Evolutionary conservation across 2,329 filamentous ascomycete species (phyloP), one percentile per base, ranked within the genome.

Genomic region (Colletotrichum australisinense): DNA sequence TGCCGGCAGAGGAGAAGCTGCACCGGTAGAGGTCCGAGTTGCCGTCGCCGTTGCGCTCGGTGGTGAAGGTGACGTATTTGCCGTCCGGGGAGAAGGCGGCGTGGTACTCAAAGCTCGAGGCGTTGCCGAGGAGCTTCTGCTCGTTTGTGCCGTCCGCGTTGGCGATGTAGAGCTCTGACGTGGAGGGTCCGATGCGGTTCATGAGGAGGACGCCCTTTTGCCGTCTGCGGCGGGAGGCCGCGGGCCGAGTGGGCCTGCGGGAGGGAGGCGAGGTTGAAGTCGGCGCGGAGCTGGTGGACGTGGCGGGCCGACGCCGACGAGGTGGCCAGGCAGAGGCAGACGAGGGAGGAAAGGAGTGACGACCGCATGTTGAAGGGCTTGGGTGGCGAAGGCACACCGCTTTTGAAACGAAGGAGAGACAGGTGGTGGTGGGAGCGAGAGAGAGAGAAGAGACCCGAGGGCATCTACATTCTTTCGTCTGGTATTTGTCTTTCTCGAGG

Each of bases 161-260:
- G 68, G 68, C 68, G 46, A 70, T 56, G 24, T 66, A 70, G 16
- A 70, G 63, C 30, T 70, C 68, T 8, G 68, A 70, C 5, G 68
- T 42, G 3, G 62, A 70, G 22, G 68, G 68, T 5, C 62, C 68
- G 24, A 70, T 70, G 46, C 62, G 68, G 62, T 70, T 70, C 68
- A 70, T 70, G 14, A 70, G 63, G 30, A 70, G 68, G 24, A 70
- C 63, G 2, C 68, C 68, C 63, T 70, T 70, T 70, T 70, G 30
- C 63, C 57, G n/a, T 72, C 69, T 2, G 69, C 69, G 26, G 69
- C 69, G 6, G 63, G 12, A 72, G 63, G 9, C 69, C 69, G 9
- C 63, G 56, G 46, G 63, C 69, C n/a, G 69, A 67, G 46, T 67
- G 69, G 56, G 49, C 56, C 35, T 67, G 56, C 16, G 69, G 49